Evolutionary conservation across 208 protist species (phyloP).

Genomic region (Sergeia podlipaevii): DNA sequence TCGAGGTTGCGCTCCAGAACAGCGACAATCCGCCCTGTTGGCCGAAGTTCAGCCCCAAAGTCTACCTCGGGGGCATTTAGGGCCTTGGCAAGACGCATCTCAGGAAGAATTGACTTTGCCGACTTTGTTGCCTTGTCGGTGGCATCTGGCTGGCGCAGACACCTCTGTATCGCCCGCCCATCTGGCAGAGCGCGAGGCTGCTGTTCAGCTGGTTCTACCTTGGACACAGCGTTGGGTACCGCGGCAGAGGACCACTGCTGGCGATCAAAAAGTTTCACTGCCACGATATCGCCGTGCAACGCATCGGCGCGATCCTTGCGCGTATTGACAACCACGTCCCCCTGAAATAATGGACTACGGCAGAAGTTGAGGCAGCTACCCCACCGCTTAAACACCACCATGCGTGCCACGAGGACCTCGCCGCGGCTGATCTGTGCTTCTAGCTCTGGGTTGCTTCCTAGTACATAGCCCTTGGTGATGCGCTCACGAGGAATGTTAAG

Average conservation of each 20-base stretch:
- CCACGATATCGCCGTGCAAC: constrained; percentile 64
- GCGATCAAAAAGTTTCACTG: constrained; percentile 36
- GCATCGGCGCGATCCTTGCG: constrained; percentile 20
- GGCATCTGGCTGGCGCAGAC: constrained; percentile 20
- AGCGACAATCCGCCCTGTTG: constrained; percentile 34
- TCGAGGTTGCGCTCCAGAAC: constrained; percentile 40
- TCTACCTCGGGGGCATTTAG: constrained; percentile 26
- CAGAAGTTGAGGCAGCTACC: constrained; percentile 43
- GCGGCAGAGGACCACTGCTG: constrained; percentile 9
- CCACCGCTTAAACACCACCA: constrained; percentile 39
- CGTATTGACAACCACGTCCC: constrained; percentile 48
- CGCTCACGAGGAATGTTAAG: too few relatives aligned
- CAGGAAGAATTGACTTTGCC: background rate
- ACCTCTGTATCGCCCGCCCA: constrained; percentile 28
- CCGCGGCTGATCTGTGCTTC: constrained; percentile 42
- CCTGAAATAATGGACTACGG: constrained; percentile 31
- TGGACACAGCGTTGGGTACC: background rate
- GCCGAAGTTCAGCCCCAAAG: constrained; percentile 19
- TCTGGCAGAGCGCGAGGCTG: constrained; percentile 30
- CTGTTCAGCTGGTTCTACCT: background rate
- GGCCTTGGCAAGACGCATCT: constrained; percentile 21
- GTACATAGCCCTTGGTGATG: too few relatives aligned
- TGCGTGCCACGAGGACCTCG: constrained; percentile 49
- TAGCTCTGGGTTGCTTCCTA: constrained; percentile 31
- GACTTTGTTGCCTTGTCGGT: background rate